Base-by-base conservation (phyloP, 257 asterid genomes). In the Voacanga thouarsii region DNA sequence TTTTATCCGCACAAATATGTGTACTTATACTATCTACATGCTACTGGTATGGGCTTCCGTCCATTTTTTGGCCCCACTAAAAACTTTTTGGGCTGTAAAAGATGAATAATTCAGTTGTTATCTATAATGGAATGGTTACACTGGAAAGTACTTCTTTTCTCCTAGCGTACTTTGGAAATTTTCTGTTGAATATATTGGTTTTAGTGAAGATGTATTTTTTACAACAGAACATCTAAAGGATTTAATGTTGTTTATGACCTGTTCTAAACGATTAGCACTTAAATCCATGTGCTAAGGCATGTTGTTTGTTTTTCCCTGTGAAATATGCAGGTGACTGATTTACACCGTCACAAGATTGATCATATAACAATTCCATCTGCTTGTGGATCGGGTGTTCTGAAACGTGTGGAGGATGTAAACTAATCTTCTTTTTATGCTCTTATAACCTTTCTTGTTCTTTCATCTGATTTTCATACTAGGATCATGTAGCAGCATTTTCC, bases 281-380 rank as follows among this genome's bases (percentile, higher is more conserved):
- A 41, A 33, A 4, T 41, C 12, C 45, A 24, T 4, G 1, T 44
- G 33, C 39, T 41, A 12, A n/a, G 19, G 18, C 12, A 41, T 41
- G 30, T 33, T 43, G 0, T 26, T 41, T 65, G 66, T 64, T 66
- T 75, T 30, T n/a, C 19, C 61, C 44, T 60, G 30, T 26, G 69
- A 59, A 73, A 76, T 77, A 41, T 75, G 74, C 86, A 86, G 88
- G 95, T 91, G 79, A 93, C 97, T 15, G 98, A 96, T 86, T 85
- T 96, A 80, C 99, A 93, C 83, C 97, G 97, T 59, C 97, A 93
- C 84, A 89, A 92, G 76, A 93, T 96, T 63, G 99, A 96, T 89
- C 98, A 93, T 79, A 93, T 96, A 56, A 92, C 97, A 49, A 92
- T 96, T 80, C 98, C 97, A 61, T 92, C 98, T 53, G 81, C 87